Conservation (phyloP, 2,329 filamentous ascomycete genomes). For the Cladosporium phlei region DNA sequence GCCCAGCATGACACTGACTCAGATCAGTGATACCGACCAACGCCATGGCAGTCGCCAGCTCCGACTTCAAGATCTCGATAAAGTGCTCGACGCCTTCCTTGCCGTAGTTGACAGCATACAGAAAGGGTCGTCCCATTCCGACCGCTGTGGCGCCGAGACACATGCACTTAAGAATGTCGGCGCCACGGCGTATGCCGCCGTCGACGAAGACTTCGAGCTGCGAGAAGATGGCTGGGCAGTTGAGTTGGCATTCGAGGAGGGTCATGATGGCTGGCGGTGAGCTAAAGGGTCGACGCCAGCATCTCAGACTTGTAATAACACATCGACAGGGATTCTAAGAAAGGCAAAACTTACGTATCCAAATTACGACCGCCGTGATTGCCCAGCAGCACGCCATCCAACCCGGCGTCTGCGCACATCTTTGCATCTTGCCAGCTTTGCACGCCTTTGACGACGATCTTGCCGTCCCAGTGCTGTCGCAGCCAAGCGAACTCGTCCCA, state of each 20-base stretch:
- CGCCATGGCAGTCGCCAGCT: slow-evolving; percentile 61
- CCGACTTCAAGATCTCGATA: slow-evolving; percentile 34
- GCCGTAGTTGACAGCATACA: slow-evolving; percentile 56
- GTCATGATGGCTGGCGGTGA: slow-evolving; percentile 53
- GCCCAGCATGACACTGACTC: slow-evolving; percentile 54
- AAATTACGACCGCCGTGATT: slow-evolving; percentile 35
- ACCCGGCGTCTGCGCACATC: slow-evolving; percentile 2
- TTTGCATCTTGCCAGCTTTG: slow-evolving; percentile 33
- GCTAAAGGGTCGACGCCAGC: too few relatives aligned
- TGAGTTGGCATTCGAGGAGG: slow-evolving; percentile 58
- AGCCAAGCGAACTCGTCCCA: slow-evolving; percentile 45
- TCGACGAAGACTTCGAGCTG: slow-evolving; percentile 59
- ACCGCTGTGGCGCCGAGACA: slow-evolving; percentile 43
- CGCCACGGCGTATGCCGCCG: slow-evolving; percentile 48
- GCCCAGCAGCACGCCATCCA: slow-evolving; percentile 17
- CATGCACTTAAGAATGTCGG: slow-evolving; percentile 52
- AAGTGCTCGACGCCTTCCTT: slow-evolving; percentile 48
- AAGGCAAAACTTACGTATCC: slow-evolving; percentile 32
- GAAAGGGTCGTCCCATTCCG: slow-evolving; percentile 53
- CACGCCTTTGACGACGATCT: slow-evolving; percentile 38
- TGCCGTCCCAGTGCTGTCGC: slow-evolving; percentile 34
- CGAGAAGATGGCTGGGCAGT: slow-evolving; percentile 57
- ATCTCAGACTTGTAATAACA: too few relatives aligned
- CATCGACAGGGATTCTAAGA: too few relatives aligned
- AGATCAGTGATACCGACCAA: slow-evolving; percentile 59